Evolutionary conservation across 169 alveolate species (phyloP).

Genomic region (Theileria annulata): DNA sequence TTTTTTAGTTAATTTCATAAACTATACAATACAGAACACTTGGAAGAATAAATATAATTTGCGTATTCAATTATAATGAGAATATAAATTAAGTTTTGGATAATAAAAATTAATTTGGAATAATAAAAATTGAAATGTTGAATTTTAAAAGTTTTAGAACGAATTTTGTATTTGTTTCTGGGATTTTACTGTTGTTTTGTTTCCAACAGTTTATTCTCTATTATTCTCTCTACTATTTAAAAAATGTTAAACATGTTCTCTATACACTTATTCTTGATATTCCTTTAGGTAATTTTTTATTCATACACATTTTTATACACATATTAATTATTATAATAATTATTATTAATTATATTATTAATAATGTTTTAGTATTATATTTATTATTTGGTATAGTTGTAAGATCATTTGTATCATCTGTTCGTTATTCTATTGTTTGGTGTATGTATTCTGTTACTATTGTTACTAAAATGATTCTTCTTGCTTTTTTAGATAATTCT

Average conservation of each 20-base stretch:
- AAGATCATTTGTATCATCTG: slow-evolving; percentile 25
- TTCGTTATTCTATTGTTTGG: slow-evolving; percentile 52
- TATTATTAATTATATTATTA: neutral
- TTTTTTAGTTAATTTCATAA: neutral
- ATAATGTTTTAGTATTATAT: slow-evolving; percentile 28
- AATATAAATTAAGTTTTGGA: too few species aligned
- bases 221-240: slow-evolving; percentile 51
- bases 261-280: slow-evolving; percentile 42
- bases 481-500: slow-evolving; percentile 11
- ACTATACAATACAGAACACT: too few species aligned
- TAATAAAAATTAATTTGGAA: too few species aligned
- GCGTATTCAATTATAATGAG: too few species aligned
- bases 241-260: slow-evolving; percentile 27
- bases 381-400: slow-evolving; percentile 29
- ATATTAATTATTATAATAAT: too few species aligned
- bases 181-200: slow-evolving; percentile 52
- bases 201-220: slow-evolving; percentile 55
- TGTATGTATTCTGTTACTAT: slow-evolving; percentile 51
- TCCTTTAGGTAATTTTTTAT: slow-evolving; percentile 34
- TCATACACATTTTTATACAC: too few species aligned
- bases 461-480: slow-evolving; percentile 39
- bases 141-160: neutral
- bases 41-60: too few species aligned
- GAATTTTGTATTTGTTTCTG: slow-evolving; percentile 10
- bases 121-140: neutral